Evolutionary conservation across 441 rosid genomes (phyloP), one percentile per base, ranked within the genome.

Genomic region (Arabidopsis lyrata): DNA sequence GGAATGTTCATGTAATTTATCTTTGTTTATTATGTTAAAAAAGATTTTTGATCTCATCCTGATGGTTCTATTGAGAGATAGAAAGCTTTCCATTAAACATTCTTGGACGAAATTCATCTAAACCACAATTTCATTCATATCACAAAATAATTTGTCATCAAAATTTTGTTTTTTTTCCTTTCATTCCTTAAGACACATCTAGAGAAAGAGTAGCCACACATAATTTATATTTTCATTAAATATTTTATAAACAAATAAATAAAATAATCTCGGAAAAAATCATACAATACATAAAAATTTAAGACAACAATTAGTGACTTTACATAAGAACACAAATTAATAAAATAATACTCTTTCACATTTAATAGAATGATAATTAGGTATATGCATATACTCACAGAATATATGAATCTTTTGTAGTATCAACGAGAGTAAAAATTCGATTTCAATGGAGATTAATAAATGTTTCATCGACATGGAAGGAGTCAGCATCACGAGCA

Each of bases 1-100:
- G 68, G 52, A 20, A 50, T 60, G 66, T 42, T 59, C 48, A 31
- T 34, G 18, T 49, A 10, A 65, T 12, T 9, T 18, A 16, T 4
- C 34, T 24, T 13, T 62, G 36, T 50, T 61, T 61, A 27, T 3
- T 42, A 5, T 13, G 50, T 67, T 66, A 18, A 66, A 65, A 35
- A 38, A 18, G 42, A 57, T 9, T 66, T 34, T 64, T 12, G 5
- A 22, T n/a, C n/a, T n/a, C n/a, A n/a, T n/a, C n/a, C n/a, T n/a
- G n/a, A n/a, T n/a, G n/a, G n/a, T n/a, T n/a, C n/a, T n/a, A n/a
- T n/a, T n/a, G n/a, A n/a, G n/a, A n/a, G n/a, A n/a, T n/a, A n/a
- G n/a, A n/a, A n/a, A n/a, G n/a, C n/a, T n/a, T 20, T 63, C n/a
- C 34, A 3, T 31, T 44, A 12, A 12, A 8, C 12, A 42, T 2